A percentile compares a stretch with the other conserved stretches of the same genome.
Conservation (phyloP, 345 rosid genomes). For the Populus deltoides region DNA sequence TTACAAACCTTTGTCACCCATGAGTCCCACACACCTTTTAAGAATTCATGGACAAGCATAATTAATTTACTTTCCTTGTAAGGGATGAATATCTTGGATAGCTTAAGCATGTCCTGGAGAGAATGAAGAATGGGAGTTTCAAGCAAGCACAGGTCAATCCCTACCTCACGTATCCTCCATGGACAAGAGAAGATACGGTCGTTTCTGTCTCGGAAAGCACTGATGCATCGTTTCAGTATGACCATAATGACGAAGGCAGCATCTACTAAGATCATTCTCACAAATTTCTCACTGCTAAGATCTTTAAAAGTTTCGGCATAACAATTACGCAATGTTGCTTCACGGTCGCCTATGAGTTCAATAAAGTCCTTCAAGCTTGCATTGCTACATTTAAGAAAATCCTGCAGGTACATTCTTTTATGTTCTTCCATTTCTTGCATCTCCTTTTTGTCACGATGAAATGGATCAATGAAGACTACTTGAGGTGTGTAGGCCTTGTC, state of each 20-base stretch:
- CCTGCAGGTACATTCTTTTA: not conserved
- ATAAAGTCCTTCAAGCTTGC: not conserved
- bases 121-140: conserved; percentile 34
- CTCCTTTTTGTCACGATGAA: not conserved
- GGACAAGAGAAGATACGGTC: conserved; percentile 2
- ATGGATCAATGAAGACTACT: not conserved
- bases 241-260: conserved; percentile 3
- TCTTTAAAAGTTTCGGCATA: not conserved
- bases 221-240: not conserved
- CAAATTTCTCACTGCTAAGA: not conserved
- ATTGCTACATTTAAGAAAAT: not conserved
- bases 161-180: not conserved
- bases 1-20: not conserved
- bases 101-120: conserved; percentile 10
- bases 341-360: not conserved
- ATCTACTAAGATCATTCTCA: conserved; percentile 7
- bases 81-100: not conserved
- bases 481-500: not conserved
- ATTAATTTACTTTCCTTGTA: not conserved
- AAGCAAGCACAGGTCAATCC: conserved; percentile 6
- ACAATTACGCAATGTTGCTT: not conserved
- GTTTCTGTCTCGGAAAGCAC: not conserved
- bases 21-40: not conserved
- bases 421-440: conserved; percentile 6
- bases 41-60: not conserved